Percentiles rank a stretch among this genome's conserved stretches.
phyloP scores from a whole-genome alignment of 441 rosid species.

The Pelargonium exstipulatum region DNA sequence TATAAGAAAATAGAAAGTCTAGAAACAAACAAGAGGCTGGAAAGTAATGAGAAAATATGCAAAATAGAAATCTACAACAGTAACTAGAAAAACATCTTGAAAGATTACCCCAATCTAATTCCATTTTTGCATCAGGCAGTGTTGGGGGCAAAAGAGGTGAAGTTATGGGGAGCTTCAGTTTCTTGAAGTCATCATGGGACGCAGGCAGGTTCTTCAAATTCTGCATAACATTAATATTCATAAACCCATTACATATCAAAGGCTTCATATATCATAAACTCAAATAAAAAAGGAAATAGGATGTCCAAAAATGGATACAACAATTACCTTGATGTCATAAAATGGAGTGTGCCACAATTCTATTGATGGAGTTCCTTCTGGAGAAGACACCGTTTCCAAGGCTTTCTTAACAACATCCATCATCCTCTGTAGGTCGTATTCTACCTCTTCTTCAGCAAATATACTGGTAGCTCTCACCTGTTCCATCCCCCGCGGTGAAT shows the following conservation, averaged over 20 bases:
- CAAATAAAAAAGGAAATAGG: background rate
- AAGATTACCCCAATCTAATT: constrained; percentile 66
- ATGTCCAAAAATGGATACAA: constrained; percentile 1
- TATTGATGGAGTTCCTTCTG: constrained; percentile 31
- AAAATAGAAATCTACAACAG: background rate
- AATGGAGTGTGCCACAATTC: constrained; percentile 69
- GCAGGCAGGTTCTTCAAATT: constrained; percentile 47
- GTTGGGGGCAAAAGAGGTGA: constrained; percentile 36
- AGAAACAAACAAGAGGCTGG: background rate
- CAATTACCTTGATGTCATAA: constrained; percentile 54
- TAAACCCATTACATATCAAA: background rate
- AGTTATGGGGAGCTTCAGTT: constrained; percentile 38
- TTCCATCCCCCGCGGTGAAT: constrained; percentile 23
- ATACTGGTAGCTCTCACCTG: constrained; percentile 59
- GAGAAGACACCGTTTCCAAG: constrained; percentile 23
- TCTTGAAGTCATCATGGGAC: constrained; percentile 53
- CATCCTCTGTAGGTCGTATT: constrained; percentile 43
- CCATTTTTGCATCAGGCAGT: constrained; percentile 34
- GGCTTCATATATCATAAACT: constrained; percentile 10
- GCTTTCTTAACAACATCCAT: constrained; percentile 36
- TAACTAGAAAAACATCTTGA: constrained; percentile 7
- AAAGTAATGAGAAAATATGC: background rate
- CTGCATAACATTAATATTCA: constrained; percentile 32
- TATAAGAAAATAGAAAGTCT: background rate
- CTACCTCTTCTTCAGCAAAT: constrained; percentile 74